Evolutionary conservation across 1,139 yeast genomes (phyloP).

Genomic region (Suhomyces bribrorum): DNA sequence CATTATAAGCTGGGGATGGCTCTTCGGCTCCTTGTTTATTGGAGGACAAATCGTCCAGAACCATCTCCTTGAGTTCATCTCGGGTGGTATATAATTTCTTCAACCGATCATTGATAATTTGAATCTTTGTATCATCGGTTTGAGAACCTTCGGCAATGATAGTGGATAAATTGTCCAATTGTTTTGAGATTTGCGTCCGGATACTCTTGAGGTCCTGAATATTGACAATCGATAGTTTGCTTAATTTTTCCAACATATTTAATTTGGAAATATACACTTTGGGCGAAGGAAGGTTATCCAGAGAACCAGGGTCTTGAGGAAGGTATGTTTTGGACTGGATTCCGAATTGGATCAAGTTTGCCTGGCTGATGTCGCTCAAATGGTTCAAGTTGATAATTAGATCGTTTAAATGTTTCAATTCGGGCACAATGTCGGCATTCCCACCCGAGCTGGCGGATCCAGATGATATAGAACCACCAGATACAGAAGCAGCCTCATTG

Average conservation of each 20-base stretch:
- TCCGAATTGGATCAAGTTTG: constrained; percentile 44
- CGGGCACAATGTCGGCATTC: constrained; percentile 32
- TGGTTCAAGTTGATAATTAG: constrained; percentile 32
- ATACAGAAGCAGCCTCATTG: background rate
- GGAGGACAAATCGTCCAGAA: constrained; percentile 26
- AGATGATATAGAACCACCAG: background rate
- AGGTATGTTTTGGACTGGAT: constrained; percentile 45
- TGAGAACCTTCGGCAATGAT: constrained; percentile 44
- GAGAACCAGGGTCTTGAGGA: constrained; percentile 41
- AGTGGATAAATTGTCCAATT: constrained; percentile 43
- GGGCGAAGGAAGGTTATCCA: constrained; percentile 56
- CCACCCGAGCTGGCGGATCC: background rate
- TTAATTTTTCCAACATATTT: constrained; percentile 44
- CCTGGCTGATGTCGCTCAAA: constrained; percentile 34
- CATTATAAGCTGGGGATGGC: constrained; percentile 15
- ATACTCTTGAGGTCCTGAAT: constrained; percentile 41
- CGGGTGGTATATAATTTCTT: constrained; percentile 40
- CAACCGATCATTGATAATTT: constrained; percentile 43
- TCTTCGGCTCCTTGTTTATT: constrained; percentile 11
- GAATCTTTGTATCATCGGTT: constrained; percentile 47
- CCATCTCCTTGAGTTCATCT: constrained; percentile 47
- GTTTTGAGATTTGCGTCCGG: constrained; percentile 41
- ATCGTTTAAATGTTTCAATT: constrained; percentile 39
- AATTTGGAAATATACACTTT: constrained; percentile 49
- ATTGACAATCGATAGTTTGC: constrained; percentile 37